Evolutionary conservation across 2,329 filamentous ascomycete species (phyloP).

Genomic region (Trematosphaeria pertusa): DNA sequence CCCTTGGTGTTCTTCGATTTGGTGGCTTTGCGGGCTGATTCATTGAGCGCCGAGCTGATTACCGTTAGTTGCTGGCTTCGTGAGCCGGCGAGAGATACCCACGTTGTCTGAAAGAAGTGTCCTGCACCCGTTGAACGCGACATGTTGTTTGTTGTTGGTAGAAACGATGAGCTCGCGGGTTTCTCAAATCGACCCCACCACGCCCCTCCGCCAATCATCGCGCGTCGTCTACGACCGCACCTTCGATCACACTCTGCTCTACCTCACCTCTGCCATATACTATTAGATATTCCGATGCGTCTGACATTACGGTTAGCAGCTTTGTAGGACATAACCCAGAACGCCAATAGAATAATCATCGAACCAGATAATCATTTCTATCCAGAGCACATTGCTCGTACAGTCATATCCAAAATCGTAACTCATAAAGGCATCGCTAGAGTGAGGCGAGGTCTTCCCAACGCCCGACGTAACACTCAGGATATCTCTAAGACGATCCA

Average conservation of each 20-base stretch:
- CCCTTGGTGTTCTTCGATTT: slow-evolving; percentile 85
- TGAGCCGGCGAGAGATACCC: slow-evolving; percentile 43
- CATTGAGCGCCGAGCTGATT: slow-evolving; percentile 56
- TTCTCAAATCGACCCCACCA: slow-evolving; percentile 9
- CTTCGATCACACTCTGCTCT: not conserved
- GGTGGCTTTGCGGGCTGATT: slow-evolving; percentile 68
- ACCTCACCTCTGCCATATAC: no score
- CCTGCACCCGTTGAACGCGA: slow-evolving; percentile 65
- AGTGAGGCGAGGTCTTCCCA: slow-evolving; percentile 41
- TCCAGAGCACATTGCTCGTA: slow-evolving; percentile 19
- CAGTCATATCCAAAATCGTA: slow-evolving; percentile 24
- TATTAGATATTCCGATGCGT: no score
- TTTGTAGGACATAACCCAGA: slow-evolving; percentile 7
- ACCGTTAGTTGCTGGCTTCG: slow-evolving; percentile 26
- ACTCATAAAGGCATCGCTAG: slow-evolving; percentile 45
- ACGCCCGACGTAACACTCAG: slow-evolving; percentile 45
- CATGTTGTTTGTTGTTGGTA: slow-evolving; percentile 34
- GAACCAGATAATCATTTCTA: slow-evolving; percentile 25
- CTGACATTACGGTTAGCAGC: slow-evolving; percentile 8
- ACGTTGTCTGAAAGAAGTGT: slow-evolving; percentile 95
- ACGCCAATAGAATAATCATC: slow-evolving; percentile 17
- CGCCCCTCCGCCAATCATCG: slow-evolving; percentile 4
- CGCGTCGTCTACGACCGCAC: not conserved
- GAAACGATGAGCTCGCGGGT: slow-evolving; percentile 8
- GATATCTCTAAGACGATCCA: slow-evolving; percentile 38